These are phyloP conservation scores for Penicillium argentinense DNA, from an alignment of 495 filamentous ascomycete genomes.

Conservation along the genomic window DNA sequence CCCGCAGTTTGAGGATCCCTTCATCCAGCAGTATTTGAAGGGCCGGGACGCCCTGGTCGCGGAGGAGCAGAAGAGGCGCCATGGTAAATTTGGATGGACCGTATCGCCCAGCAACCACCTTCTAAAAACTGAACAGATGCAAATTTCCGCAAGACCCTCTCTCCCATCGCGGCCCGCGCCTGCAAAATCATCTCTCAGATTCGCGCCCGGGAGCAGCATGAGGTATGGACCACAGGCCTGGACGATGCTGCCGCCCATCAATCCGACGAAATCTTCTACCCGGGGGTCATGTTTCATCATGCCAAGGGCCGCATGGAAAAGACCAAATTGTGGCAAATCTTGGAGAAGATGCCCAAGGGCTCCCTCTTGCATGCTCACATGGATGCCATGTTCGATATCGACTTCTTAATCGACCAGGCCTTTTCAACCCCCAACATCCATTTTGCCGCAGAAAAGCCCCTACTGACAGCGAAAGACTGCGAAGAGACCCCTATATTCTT, in stretches of 20 bases:
- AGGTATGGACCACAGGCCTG: slow-evolving; percentile 68
- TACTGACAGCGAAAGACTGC: slow-evolving; percentile 47
- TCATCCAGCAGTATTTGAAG: slow-evolving; percentile 75
- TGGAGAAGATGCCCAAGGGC: slow-evolving; percentile 87
- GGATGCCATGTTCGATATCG: slow-evolving; percentile 85
- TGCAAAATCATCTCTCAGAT: slow-evolving; percentile 76
- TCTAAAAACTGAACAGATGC: slow-evolving; percentile 26
- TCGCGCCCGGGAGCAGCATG: slow-evolving; percentile 68
- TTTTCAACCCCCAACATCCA: slow-evolving; percentile 75
- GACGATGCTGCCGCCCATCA: slow-evolving; percentile 61
- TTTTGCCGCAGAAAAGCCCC: slow-evolving; percentile 55
- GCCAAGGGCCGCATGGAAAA: slow-evolving; percentile 77
- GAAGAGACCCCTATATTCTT: slow-evolving; percentile 51
- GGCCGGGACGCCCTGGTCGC: slow-evolving; percentile 75
- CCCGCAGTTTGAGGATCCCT: slow-evolving; percentile 61
- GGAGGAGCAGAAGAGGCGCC: slow-evolving; percentile 78
- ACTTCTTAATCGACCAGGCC: slow-evolving; percentile 69
- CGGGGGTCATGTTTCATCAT: slow-evolving; percentile 85
- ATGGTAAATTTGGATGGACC: slow-evolving; percentile 54
- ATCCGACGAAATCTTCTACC: slow-evolving; percentile 58
- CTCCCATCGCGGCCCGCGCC: slow-evolving; percentile 71
- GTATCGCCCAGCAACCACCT: neutral
- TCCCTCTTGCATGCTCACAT: slow-evolving; percentile 84
- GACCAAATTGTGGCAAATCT: slow-evolving; percentile 82
- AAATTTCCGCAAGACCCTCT: slow-evolving; percentile 58